Evolutionary conservation across 352 stramenopile species (phyloP), one percentile per base, ranked within the genome.

Genomic region (Salisapilia sapeloensis): DNA sequence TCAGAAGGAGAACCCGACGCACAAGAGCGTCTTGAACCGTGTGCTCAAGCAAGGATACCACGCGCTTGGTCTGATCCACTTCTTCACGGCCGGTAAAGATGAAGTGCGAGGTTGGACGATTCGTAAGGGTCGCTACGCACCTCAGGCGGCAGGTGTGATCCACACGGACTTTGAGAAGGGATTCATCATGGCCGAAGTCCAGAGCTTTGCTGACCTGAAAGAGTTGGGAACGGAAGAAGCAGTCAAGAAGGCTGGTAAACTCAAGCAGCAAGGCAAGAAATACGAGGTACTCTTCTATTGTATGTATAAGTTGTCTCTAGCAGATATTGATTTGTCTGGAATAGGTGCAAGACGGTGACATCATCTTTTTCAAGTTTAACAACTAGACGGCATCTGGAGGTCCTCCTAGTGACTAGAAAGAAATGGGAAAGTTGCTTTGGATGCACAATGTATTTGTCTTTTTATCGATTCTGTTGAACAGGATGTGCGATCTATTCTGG

Each of bases 91-190:
- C 18, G 96, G 96, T 32, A 89, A 93, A 44, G 96, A 98, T 42
- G 96, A 99, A 70, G 95, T 99, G 20, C 74, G 93, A 35, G 92
- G 91, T 27, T 99, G 96, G 96, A 99, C 94, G 11, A 97, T 99
- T 40, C 94, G 95, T 45, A 94, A 96, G 63, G 93, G 93, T 28
- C 90, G 82, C 34, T 35, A 94, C 46, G 94, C 94, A 63, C 94
- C 93, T 7, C 92, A 99, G 58, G 95, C 95, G 33, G 96, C 96
- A 25, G 94, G 94, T 53, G 90, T 97, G 7, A 99, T 99, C 69
- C 96, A 99, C 67, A 92, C 86, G 24, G 96, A 99, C 60, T 99
- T 99, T 47, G 96, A 99, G 71, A 89, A 96, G 56, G 95, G 95
- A 37, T 99, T 99, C 58, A 99, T 99, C 54, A 94, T 85, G 56